phyloP scores from a whole-genome alignment of 2,329 filamentous ascomycete genomes.

The Mariannaea sp. region DNA sequence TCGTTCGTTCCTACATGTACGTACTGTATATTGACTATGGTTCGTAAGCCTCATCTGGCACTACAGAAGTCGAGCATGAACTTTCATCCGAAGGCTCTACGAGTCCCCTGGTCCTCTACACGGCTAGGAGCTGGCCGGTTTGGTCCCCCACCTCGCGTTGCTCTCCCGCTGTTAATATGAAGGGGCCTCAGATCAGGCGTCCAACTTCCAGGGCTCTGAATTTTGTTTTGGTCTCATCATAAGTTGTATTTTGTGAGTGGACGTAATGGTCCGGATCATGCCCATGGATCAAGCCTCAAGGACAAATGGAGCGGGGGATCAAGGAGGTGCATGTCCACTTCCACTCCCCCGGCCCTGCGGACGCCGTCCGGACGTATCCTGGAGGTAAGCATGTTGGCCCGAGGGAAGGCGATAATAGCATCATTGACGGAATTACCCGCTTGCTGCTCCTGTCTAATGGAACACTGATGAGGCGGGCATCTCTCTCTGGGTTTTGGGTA shows the following conservation, averaged over 20 bases:
- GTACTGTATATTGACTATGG: too few species aligned
- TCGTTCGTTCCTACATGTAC: too few species aligned
- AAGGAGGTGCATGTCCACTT: slow-evolving; percentile 8
- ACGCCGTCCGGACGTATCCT: not conserved
- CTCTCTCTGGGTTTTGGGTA: not conserved
- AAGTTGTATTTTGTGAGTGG: too few species aligned
- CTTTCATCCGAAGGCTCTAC: too few species aligned
- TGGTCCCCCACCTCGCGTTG: not conserved
- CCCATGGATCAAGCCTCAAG: not conserved
- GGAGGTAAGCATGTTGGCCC: slow-evolving; percentile 4
- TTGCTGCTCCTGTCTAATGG: not conserved
- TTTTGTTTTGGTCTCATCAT: too few species aligned
- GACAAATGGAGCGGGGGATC: not conserved
- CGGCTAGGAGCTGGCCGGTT: not conserved
- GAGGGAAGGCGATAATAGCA: slow-evolving; percentile 1
- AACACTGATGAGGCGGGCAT: not conserved
- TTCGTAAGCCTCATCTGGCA: too few species aligned
- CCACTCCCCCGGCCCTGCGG: slow-evolving; percentile 12
- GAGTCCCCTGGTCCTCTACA: not conserved
- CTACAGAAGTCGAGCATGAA: too few species aligned
- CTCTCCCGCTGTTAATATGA: not conserved
- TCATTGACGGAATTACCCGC: slow-evolving; percentile 2
- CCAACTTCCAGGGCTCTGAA: not conserved
- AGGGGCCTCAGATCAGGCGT: not conserved
- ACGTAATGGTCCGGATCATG: too few species aligned